Evolutionary conservation across 139 green algal genomes (phyloP).

Genomic region (Coelastrella sp.): DNA sequence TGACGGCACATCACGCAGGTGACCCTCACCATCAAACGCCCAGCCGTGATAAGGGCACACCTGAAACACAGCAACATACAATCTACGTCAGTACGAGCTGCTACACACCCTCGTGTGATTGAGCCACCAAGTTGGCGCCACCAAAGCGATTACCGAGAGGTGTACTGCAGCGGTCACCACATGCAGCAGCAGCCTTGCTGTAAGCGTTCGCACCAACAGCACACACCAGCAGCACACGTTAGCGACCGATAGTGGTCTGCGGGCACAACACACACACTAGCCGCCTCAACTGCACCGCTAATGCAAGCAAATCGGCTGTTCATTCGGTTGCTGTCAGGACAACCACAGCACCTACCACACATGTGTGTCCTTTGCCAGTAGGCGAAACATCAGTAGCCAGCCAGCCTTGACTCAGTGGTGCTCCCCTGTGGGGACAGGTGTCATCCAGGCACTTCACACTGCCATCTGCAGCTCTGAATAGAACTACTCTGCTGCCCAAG

Average conservation of each 20-base stretch:
- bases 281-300: too few species aligned
- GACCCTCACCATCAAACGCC: conserved; percentile 80
- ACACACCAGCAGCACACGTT: too few species aligned
- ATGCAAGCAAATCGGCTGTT: neutral
- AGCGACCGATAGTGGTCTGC: too few species aligned
- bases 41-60: conserved; percentile 84
- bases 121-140: too few species aligned
- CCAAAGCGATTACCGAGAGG: too few species aligned
- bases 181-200: too few species aligned
- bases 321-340: neutral
- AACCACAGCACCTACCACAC: conserved; percentile 57
- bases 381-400: conserved; percentile 24
- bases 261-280: too few species aligned
- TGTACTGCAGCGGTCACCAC: too few species aligned
- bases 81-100: too few species aligned
- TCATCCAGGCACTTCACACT: conserved; percentile 78
- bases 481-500: conserved; percentile 76
- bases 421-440: conserved; percentile 85
- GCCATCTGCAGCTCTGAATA: conserved; percentile 75
- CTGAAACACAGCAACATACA: neutral
- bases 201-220: too few species aligned
- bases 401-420: conserved; percentile 69
- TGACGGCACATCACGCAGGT: conserved; percentile 61
- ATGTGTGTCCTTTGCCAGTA: conserved; percentile 61
- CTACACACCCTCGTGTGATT: too few species aligned